Conservation (phyloP, 768 basidiomycete species). For the Calocera viscosa region DNA sequence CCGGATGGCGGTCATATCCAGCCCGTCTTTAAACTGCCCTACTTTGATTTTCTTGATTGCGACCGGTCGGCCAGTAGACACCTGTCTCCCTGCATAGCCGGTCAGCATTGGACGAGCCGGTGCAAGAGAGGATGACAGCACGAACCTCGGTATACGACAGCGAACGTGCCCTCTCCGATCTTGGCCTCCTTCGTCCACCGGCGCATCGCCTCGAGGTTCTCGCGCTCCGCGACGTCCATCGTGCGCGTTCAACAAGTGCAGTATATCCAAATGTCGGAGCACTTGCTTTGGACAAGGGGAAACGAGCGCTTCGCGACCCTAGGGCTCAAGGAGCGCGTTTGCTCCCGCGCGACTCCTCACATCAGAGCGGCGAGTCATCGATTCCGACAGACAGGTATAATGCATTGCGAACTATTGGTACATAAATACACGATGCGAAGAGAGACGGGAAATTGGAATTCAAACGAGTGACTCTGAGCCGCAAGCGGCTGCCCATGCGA, state of each 20-base stretch:
- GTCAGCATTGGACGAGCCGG: conserved; percentile 8
- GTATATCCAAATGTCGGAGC: no score
- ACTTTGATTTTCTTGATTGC: conserved; percentile 99
- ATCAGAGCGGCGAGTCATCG: no score
- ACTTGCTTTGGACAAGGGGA: neutral
- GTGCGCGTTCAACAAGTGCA: neutral
- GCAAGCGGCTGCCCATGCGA: neutral
- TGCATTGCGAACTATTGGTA: neutral
- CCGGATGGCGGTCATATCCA: conserved; percentile 97
- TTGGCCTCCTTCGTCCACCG: conserved; percentile 30
- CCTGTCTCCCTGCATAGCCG: conserved; percentile 47
- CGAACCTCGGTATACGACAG: conserved; percentile 85
- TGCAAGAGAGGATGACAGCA: conserved; percentile 13
- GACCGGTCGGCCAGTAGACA: conserved; percentile 63
- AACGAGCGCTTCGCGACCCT: neutral
- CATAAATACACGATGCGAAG: neutral
- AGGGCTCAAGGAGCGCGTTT: neutral
- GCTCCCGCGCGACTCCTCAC: neutral
- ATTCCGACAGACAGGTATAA: neutral
- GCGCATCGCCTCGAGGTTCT: conserved; percentile 3
- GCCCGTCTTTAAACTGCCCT: conserved; percentile 91
- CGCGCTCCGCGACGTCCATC: conserved; percentile 7
- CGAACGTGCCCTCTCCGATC: conserved; percentile 69
- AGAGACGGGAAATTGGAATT: neutral
- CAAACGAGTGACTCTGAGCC: conserved; percentile 3